Percentiles rank a stretch among this genome's conserved stretches.
phyloP scores from a whole-genome alignment of 495 filamentous ascomycete species.

The Neurospora tetraspora region DNA sequence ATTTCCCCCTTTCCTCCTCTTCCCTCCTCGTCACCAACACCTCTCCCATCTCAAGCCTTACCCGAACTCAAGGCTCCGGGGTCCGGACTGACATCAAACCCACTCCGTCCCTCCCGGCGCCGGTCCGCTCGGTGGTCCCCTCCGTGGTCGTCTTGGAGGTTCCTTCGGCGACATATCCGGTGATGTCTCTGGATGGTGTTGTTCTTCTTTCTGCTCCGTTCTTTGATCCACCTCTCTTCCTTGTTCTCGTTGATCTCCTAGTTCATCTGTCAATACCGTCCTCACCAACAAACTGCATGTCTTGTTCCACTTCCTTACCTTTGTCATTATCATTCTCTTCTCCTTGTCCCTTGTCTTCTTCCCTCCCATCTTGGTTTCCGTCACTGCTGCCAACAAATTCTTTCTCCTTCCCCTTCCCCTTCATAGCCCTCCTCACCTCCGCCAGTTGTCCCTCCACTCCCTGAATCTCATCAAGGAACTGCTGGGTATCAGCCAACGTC shows the following conservation, averaged over 20 bases:
- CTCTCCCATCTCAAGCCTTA: not conserved
- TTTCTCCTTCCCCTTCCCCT: not conserved
- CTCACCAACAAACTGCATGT: not conserved
- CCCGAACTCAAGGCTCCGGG: not conserved
- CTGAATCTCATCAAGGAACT: not conserved
- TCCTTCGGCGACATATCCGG: not conserved
- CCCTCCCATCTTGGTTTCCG: not conserved
- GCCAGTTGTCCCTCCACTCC: not conserved
- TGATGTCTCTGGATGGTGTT: too few species aligned
- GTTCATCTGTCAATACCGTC: not conserved
- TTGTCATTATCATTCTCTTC: not conserved
- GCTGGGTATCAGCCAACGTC: accelerated
- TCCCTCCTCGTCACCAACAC: not conserved
- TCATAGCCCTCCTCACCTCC: not conserved
- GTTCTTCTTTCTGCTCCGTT: too few species aligned
- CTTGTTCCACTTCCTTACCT: not conserved
- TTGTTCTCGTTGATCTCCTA: not conserved
- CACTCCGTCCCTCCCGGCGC: not conserved
- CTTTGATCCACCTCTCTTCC: not conserved
- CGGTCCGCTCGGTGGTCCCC: not conserved
- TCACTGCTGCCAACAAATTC: not conserved
- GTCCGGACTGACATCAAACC: not conserved
- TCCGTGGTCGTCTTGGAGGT: not conserved
- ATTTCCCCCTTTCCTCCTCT: not conserved
- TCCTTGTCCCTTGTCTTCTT: not conserved